These are phyloP conservation scores for Triticum dicoccoides DNA, from an alignment of 176 grass and related monocot genomes.

Conservation along the genomic window DNA sequence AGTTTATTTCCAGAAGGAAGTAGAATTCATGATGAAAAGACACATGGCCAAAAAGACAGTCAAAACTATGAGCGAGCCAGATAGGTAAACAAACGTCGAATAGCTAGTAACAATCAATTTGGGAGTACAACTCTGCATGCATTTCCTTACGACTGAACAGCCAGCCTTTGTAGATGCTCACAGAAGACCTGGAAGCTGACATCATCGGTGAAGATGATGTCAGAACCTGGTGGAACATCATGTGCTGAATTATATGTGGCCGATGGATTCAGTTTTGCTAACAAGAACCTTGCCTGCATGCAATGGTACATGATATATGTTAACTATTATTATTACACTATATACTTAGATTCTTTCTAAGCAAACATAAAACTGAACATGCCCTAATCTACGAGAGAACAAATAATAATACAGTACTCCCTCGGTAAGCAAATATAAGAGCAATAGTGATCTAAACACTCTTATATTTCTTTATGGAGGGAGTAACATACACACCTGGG, in stretches of 20 bases:
- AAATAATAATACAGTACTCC: constrained; percentile 1
- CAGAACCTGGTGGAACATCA: constrained; percentile 85
- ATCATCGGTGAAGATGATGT: constrained; percentile 96
- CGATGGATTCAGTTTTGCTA: constrained; percentile 93
- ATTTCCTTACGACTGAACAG: constrained; percentile 83
- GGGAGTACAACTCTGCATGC: constrained; percentile 28
- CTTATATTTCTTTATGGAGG: no score
- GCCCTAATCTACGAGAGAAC: not conserved
- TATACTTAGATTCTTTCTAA: not conserved
- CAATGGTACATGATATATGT: not conserved
- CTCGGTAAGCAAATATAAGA: no score
- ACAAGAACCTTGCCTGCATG: constrained; percentile 91
- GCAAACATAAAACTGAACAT: not conserved
- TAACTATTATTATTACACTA: not conserved
- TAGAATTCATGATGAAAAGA: not conserved
- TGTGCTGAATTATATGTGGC: constrained; percentile 85
- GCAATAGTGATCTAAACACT: no score
- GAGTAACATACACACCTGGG: constrained; percentile 54
- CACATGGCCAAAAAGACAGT: not conserved
- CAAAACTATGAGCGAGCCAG: constrained; percentile 18
- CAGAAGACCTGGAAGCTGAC: constrained; percentile 98
- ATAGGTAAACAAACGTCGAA: constrained; percentile 26
- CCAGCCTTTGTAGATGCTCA: constrained; percentile 92
- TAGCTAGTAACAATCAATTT: constrained; percentile 13
- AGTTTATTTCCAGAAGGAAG: constrained; percentile 20